Conservation (phyloP, 805 yeast species). For the Lipomyces orientalis region DNA sequence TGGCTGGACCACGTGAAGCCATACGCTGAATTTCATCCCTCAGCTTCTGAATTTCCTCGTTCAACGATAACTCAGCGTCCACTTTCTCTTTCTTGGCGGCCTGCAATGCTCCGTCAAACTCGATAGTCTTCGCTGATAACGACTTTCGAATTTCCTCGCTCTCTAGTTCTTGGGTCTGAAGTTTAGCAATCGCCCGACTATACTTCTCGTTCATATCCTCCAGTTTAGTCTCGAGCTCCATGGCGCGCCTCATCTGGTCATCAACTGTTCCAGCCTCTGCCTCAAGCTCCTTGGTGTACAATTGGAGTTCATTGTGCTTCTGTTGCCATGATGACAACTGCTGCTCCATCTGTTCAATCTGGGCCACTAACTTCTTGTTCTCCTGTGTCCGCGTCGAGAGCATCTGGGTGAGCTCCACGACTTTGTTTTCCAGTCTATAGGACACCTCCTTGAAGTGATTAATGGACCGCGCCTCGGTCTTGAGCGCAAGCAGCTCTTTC, state of each 20-base stretch:
- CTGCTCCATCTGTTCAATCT: slow-evolving; percentile 54
- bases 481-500: slow-evolving; percentile 64
- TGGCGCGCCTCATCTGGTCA: slow-evolving; percentile 31
- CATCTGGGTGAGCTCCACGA: slow-evolving; percentile 90
- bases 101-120: slow-evolving; percentile 27
- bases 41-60: slow-evolving; percentile 40
- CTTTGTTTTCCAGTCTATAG: slow-evolving; percentile 93
- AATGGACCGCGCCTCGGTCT: slow-evolving; percentile 89
- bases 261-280: slow-evolving; percentile 38
- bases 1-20: slow-evolving; percentile 48
- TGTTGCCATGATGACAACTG: slow-evolving; percentile 43
- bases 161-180: slow-evolving; percentile 31
- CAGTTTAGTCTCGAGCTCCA: slow-evolving; percentile 29
- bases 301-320: slow-evolving; percentile 41
- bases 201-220: slow-evolving; percentile 36
- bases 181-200: slow-evolving; percentile 39
- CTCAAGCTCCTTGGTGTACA: slow-evolving; percentile 41
- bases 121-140: slow-evolving; percentile 22
- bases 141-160: slow-evolving; percentile 21
- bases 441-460: slow-evolving; percentile 89
- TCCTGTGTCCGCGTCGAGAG: slow-evolving; percentile 80
- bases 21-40: slow-evolving; percentile 44
- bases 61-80: slow-evolving; percentile 34
- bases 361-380: slow-evolving; percentile 70
- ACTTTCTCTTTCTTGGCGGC: slow-evolving; percentile 30